Evolutionary conservation across 2,329 filamentous ascomycete species (phyloP).

Genomic region (Xylariaceae sp.): DNA sequence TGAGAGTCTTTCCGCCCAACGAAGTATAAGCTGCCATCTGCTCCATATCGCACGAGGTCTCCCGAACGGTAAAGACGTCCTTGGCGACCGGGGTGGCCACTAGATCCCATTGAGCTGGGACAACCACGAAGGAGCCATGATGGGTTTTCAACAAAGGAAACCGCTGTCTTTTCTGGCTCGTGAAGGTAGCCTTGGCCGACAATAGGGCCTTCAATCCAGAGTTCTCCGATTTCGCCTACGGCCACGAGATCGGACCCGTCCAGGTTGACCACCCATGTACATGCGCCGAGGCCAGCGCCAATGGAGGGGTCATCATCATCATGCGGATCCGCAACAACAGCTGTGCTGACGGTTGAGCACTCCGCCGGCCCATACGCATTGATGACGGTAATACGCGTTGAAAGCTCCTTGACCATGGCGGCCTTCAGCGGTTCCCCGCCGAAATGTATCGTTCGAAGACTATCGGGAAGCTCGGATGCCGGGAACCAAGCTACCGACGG

Average conservation of each 20-base stretch:
- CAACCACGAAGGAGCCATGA: conserved; percentile 1
- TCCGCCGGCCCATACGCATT: conserved; percentile 10
- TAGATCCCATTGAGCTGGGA: not conserved
- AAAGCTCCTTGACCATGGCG: not conserved
- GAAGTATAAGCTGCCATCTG: conserved; percentile 38
- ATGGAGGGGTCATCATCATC: not conserved
- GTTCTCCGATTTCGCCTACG: conserved; percentile 31
- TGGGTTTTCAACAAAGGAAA: conserved; percentile 41
- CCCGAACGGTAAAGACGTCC: conserved; percentile 41
- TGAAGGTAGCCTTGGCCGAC: conserved; percentile 39
- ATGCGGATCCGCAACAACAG: not conserved
- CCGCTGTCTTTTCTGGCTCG: conserved; percentile 35
- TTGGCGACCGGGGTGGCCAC: not conserved
- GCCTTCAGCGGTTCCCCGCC: not conserved
- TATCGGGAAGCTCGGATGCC: not conserved
- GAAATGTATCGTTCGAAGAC: not conserved
- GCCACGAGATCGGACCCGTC: conserved; percentile 31
- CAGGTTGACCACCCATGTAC: conserved; percentile 39
- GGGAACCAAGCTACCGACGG: conserved; percentile 1
- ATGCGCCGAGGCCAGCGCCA: not conserved
- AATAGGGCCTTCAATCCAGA: conserved; percentile 37
- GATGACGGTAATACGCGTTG: not conserved
- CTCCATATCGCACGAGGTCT: conserved; percentile 23
- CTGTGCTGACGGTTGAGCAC: conserved; percentile 2
- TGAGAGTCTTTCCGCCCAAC: conserved; percentile 45